Conservation (phyloP, 2,329 filamentous ascomycete genomes). For the Diaporthe nobilis region DNA sequence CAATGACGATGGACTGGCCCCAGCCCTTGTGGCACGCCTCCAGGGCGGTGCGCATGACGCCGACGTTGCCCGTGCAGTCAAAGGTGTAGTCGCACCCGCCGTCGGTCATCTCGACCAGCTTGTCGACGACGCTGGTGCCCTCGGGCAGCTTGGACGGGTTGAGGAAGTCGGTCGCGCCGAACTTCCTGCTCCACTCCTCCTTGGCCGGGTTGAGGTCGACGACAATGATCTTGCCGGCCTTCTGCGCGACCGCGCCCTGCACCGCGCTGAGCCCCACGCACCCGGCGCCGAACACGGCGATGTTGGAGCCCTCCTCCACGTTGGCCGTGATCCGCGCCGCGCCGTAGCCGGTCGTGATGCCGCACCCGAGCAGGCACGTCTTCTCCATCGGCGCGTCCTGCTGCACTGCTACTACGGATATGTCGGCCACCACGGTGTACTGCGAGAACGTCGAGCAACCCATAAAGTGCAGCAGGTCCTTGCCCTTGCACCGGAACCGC, state of each 20-base stretch:
- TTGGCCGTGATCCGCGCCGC: slow-evolving; percentile 94
- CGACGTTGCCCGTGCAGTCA: slow-evolving; percentile 97
- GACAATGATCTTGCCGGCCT: slow-evolving; percentile 82
- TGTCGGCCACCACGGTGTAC: slow-evolving; percentile 98
- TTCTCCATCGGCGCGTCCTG: slow-evolving; percentile 94
- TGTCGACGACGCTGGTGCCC: slow-evolving; percentile 87
- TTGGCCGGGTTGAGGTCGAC: slow-evolving; percentile 87
- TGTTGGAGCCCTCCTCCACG: slow-evolving; percentile 89
- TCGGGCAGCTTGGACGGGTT: slow-evolving; percentile 84
- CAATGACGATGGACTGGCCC: slow-evolving; percentile 98
- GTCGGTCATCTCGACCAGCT: slow-evolving; percentile 97
- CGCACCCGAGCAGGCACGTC: slow-evolving; percentile 95
- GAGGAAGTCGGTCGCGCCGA: slow-evolving; percentile 96
- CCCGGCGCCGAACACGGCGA: slow-evolving; percentile 94
- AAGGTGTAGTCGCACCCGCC: slow-evolving; percentile 99
- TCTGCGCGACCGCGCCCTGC: slow-evolving; percentile 90
- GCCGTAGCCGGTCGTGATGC: slow-evolving; percentile 98
- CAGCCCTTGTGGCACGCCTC: slow-evolving; percentile 99
- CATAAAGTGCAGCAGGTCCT: slow-evolving; percentile 99
- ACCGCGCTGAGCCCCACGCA: slow-evolving; percentile 97
- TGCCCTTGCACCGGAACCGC: slow-evolving; percentile 94
- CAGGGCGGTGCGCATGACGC: slow-evolving; percentile 94
- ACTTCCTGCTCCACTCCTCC: slow-evolving; percentile 93
- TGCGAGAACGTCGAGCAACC: slow-evolving; percentile 98
- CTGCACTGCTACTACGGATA: slow-evolving; percentile 95